Conservation (phyloP, 2,329 filamentous ascomycete species). For the Cladophialophora yegresii region DNA sequence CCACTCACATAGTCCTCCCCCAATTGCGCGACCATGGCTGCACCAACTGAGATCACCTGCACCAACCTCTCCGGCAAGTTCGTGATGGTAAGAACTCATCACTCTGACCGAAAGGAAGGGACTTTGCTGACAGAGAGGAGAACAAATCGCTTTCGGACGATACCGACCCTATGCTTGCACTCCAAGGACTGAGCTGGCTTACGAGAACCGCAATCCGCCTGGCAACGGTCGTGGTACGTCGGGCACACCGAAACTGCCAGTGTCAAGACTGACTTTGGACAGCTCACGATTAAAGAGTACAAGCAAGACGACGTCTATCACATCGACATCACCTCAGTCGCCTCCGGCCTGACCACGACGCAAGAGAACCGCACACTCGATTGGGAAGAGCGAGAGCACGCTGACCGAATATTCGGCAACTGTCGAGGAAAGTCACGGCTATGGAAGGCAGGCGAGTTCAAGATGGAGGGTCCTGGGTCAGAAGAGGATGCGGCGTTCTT, state of each 20-base stretch:
- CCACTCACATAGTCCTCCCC: neutral
- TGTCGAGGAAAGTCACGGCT: conserved; percentile 61
- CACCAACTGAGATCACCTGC: conserved; percentile 66
- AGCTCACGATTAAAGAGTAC: conserved; percentile 45
- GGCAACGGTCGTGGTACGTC: conserved; percentile 58
- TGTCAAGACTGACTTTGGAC: conserved; percentile 49
- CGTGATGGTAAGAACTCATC: conserved; percentile 59
- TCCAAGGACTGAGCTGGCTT: conserved; percentile 71
- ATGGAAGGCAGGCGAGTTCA: conserved; percentile 42
- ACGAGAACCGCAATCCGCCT: conserved; percentile 70
- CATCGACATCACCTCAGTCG: conserved; percentile 71
- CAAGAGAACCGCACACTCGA: conserved; percentile 60
- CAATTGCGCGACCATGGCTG: conserved; percentile 60
- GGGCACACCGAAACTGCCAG: conserved; percentile 47
- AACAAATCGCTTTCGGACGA: conserved; percentile 73
- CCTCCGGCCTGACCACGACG: conserved; percentile 70
- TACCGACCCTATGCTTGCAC: conserved; percentile 64
- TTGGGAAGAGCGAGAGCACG: conserved; percentile 64
- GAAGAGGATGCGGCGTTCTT: conserved; percentile 45
- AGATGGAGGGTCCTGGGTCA: conserved; percentile 45
- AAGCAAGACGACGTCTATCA: conserved; percentile 55
- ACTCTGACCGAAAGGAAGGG: neutral
- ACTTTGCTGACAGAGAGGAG: conserved; percentile 47
- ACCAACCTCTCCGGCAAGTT: conserved; percentile 70
- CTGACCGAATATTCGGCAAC: conserved; percentile 77